Evolutionary conservation across 2,329 filamentous ascomycete genomes (phyloP).

Genomic region (Bipolaris bicolor): DNA sequence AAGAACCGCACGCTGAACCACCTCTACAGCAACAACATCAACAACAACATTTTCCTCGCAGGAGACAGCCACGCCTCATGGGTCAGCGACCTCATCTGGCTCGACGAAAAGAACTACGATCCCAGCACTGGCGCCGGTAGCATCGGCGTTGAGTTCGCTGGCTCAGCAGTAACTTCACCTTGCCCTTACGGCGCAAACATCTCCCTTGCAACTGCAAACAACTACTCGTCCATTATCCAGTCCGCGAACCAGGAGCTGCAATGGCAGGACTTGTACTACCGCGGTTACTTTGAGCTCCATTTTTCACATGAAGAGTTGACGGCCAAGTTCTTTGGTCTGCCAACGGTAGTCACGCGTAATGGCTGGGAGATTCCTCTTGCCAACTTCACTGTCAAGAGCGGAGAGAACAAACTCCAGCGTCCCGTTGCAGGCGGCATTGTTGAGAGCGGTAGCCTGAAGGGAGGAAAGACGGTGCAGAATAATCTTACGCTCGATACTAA

Average conservation of each 20-base stretch:
- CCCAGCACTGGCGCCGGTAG: constrained; percentile 48
- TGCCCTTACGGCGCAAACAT: constrained; percentile 66
- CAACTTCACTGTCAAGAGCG: constrained; percentile 70
- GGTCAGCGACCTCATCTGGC: constrained; percentile 55
- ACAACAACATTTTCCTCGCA: constrained; percentile 74
- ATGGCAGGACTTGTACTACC: constrained; percentile 76
- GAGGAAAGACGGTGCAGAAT: constrained; percentile 46
- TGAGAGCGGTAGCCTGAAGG: constrained; percentile 64
- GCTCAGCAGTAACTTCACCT: constrained; percentile 68
- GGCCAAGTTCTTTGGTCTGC: constrained; percentile 70
- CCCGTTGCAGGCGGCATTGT: constrained; percentile 58
- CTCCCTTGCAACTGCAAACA: constrained; percentile 59
- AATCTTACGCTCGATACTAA: constrained; percentile 45
- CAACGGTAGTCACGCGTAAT: constrained; percentile 65
- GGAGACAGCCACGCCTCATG: constrained; percentile 74
- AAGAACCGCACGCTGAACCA: constrained; percentile 72
- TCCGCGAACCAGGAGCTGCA: constrained; percentile 67
- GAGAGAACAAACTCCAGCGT: constrained; percentile 64
- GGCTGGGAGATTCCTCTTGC: constrained; percentile 69
- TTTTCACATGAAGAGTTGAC: constrained; percentile 60
- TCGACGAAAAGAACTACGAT: constrained; percentile 51
- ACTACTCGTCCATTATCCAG: constrained; percentile 40
- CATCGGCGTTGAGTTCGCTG: constrained; percentile 62
- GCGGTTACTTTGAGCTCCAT: constrained; percentile 73
- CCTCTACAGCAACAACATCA: constrained; percentile 70